A percentile compares a stretch with the other conserved stretches of the same genome.
Evolutionary conservation across 2,329 filamentous ascomycete genomes (phyloP).

Genomic region (Trichoderma cornu-damae): DNA sequence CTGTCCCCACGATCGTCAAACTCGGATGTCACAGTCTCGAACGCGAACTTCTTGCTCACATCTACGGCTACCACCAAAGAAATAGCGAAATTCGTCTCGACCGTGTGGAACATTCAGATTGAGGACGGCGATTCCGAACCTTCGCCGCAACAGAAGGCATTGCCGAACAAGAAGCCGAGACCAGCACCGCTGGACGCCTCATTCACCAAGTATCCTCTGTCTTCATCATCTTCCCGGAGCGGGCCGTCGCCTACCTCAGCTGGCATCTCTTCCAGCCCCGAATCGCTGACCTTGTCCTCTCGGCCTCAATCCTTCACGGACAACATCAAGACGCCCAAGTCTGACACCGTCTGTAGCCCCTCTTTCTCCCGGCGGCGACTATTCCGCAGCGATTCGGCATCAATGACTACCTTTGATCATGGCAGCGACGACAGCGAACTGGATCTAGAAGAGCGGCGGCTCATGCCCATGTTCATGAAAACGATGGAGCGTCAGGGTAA

Average conservation of each 20-base stretch:
- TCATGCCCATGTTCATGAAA: conserved; percentile 48
- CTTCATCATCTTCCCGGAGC: conserved; percentile 23
- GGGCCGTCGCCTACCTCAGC: conserved; percentile 21
- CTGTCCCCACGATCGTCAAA: conserved; percentile 25
- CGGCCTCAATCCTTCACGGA: conserved; percentile 20
- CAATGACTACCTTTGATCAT: conserved; percentile 34
- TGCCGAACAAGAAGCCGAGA: conserved; percentile 22
- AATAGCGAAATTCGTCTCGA: conserved; percentile 49
- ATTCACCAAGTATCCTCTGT: conserved; percentile 31
- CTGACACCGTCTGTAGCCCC: conserved; percentile 28
- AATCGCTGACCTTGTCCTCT: conserved; percentile 10
- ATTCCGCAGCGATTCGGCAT: conserved; percentile 26
- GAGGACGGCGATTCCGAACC: conserved; percentile 39
- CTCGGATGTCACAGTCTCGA: conserved; percentile 38
- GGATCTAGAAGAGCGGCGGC: conserved; percentile 45
- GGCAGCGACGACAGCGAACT: conserved; percentile 39
- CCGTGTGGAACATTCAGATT: conserved; percentile 43
- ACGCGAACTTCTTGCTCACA: conserved; percentile 54
- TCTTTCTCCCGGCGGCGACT: conserved; percentile 26
- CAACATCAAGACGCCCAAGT: conserved; percentile 29
- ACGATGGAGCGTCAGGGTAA: conserved; percentile 36
- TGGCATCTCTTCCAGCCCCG: neutral
- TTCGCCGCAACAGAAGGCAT: conserved; percentile 25
- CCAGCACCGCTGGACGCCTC: conserved; percentile 29
- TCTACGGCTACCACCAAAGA: conserved; percentile 51